Base-by-base conservation (phyloP, 2,329 filamentous ascomycete species). In the Colletotrichum navitas region DNA sequence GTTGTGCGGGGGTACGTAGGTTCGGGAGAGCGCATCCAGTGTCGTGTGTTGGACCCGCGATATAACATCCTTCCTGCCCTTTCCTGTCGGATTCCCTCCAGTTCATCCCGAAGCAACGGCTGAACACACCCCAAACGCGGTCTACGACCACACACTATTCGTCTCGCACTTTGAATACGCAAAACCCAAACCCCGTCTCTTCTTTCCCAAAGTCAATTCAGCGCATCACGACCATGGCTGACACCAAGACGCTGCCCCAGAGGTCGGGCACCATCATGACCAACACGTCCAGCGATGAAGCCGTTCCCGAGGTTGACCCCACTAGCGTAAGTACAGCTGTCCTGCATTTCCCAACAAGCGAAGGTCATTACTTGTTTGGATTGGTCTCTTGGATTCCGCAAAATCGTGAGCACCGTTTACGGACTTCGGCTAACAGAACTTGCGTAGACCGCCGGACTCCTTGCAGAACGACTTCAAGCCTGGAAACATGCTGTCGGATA, bases 401-500 rank as follows among this genome's bases (percentile, higher is more conserved):
- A 2, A 32, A 39, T 39, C 34, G 21, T 58, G 16, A 43, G 16
- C 26, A 18, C 51, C 34, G 18, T 39, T 26, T 36, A 8, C 7
- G 59, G n/a, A 58, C 34, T 45, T 63, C 54, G 47, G 66, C 70
- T 39, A 52, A 63, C 49, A 60, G 74, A 54, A 34, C 56, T 18
- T 52, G 26, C 63, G 26, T 74, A 94, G 91, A 93, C 92, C 29
- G 90, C 92, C n/a, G 91, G 89, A 51, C 88, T 98, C 61, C 91
- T 99, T 74, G 87, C 92, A 66, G 94, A 98, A 85, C 91, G 96
- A 75, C 87, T 99, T 73, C 92, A 93, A 78, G 96, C 96, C 58
- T 99, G 94, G 94, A 98, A 98, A 81, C 95, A 98, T 81, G 94
- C 95, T 73, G 93, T 94, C 74, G 93, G 87, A 68, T 95, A 97